Evolutionary conservation across 306 rosid species (phyloP), one percentile per base, ranked within the genome.

Genomic region (Hippophae rhamnoides): DNA sequence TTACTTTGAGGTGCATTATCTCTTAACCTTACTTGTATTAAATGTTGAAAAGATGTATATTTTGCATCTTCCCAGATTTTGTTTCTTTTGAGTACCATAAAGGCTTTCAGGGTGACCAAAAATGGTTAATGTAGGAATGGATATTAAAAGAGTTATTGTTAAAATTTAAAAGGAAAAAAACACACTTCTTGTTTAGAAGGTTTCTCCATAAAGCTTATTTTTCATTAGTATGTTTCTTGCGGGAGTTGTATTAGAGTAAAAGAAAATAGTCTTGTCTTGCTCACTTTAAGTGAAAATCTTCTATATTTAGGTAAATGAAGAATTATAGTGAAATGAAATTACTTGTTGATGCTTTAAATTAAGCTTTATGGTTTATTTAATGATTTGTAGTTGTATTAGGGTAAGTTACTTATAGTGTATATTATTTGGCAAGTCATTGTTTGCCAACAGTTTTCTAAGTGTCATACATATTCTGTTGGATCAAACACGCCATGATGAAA

Each of bases 71-170:
- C 31, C 57, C 76, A 65, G 57, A 67, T 64, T 23, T 71, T 71
- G 78, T 70, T 45, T 26, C 38, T 72, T 66, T 68, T 63, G 79
- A 69, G 90, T 69, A 64, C 58, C 63, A 14, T 76, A 57, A 57
- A 68, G 85, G 69, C 73, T 79, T 78, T 83, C 82, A 83, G 89
- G 81, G 81, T 84, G 76, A 68, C 68, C 71, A 62, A 76, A 78
- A 75, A 60, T 76, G 90, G 75, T 75, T 67, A 66, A 75, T 92
- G 97, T 95, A 88, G 99, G 99, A 74, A 92, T 92, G 95, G 99
- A 92, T 88, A 88, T 88, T 82, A 92, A 92, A 86, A 95, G 97
- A 81, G 96, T 92, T 83, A 96, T 82, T 63, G 97, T 97, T 58
- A 97, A 92, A 81, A 88, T 92, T 64, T 95, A 69, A 72, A 86